These are phyloP conservation scores for Cornus suecica DNA, from an alignment of 148 eudicot genomes.

Conservation along the genomic window DNA sequence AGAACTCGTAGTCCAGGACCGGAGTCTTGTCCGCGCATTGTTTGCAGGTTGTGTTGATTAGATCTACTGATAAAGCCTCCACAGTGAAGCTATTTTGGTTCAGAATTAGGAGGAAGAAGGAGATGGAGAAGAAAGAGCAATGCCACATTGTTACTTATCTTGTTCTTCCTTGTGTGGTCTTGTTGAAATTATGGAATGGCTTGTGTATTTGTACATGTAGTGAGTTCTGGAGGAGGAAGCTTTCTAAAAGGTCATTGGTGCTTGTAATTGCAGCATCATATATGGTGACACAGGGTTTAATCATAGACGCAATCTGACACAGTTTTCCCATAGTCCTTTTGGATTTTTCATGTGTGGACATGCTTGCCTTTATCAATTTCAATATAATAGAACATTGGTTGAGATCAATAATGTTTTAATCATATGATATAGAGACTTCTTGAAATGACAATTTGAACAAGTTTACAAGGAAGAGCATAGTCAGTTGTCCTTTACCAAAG, in stretches of 20 bases:
- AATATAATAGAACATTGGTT: too few species aligned
- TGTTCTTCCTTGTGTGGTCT: neutral
- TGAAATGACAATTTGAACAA: neutral
- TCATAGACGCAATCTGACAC: too few species aligned
- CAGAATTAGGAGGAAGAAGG: neutral
- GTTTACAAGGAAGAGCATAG: too few species aligned
- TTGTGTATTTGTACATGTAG: neutral
- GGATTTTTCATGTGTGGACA: neutral
- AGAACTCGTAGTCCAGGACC: slow-evolving; percentile 7
- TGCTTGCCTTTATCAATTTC: neutral
- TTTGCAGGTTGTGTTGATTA: slow-evolving; percentile 17
- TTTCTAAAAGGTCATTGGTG: slow-evolving; percentile 4
- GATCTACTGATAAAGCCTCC: neutral
- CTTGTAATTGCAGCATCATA: neutral
- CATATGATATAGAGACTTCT: neutral
- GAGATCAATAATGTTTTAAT: neutral
- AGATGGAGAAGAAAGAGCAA: neutral
- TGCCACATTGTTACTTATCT: neutral
- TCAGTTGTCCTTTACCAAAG: neutral
- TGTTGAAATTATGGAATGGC: neutral
- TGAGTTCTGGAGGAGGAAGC: slow-evolving; percentile 2
- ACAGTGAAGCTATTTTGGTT: neutral
- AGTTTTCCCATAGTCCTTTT: too few species aligned
- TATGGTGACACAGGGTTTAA: neutral
- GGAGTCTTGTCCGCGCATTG: slow-evolving; percentile 7